A percentile compares a stretch with the other conserved stretches of the same genome.
phyloP scores from a whole-genome alignment of 805 yeast genomes.

The Candida montana region DNA sequence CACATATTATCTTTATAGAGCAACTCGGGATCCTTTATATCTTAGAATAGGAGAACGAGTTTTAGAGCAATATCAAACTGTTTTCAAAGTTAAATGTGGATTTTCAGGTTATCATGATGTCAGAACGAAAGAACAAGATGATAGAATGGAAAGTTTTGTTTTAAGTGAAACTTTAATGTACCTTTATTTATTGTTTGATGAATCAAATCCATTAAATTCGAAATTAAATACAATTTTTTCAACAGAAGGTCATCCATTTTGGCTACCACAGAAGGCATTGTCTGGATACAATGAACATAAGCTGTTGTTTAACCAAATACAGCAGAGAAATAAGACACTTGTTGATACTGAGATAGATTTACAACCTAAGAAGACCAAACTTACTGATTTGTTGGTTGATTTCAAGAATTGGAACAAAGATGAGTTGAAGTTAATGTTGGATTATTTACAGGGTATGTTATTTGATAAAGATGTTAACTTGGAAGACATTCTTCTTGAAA shows the following conservation, averaged over 20 bases:
- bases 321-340: neutral
- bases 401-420: conserved; percentile 8
- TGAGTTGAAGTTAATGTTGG: neutral
- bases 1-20: conserved; percentile 74
- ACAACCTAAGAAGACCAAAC: neutral
- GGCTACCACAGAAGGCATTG: conserved; percentile 45
- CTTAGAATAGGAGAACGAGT: conserved; percentile 68
- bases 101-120: conserved; percentile 73
- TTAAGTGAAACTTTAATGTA: conserved; percentile 85
- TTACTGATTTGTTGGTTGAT: conserved; percentile 1
- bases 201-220: conserved; percentile 49
- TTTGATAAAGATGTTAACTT: neutral
- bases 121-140: conserved; percentile 53
- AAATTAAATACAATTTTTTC: conserved; percentile 40
- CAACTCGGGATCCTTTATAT: conserved; percentile 82
- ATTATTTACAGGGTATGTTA: neutral
- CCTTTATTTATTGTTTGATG: conserved; percentile 73
- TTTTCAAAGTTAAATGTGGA: conserved; percentile 66
- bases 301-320: neutral
- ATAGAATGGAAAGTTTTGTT: conserved; percentile 90
- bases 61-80: conserved; percentile 46
- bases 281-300: conserved; percentile 20
- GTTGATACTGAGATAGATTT: neutral
- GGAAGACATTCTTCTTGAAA: neutral
- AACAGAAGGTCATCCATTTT: conserved; percentile 92